Conservation (phyloP, 2,329 filamentous ascomycete genomes). For the Lachnellula willkommii region DNA sequence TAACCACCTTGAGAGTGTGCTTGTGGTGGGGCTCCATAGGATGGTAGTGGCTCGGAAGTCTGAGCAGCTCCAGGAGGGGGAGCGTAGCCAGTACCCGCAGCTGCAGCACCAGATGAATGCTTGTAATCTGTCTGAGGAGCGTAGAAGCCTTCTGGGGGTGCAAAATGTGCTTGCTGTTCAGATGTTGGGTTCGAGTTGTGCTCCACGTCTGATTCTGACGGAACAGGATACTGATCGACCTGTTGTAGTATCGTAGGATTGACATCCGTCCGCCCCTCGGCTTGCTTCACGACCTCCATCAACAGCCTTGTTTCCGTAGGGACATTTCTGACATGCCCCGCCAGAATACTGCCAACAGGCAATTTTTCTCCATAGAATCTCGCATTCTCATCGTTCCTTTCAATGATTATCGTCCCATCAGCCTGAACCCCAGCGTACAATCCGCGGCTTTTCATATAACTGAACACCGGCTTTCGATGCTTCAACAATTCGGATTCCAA, state of each 20-base stretch:
- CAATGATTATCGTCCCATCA: conserved; percentile 78
- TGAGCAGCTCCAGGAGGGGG: too few species aligned
- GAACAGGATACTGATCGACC: conserved; percentile 8
- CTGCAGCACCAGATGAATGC: neutral
- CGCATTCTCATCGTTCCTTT: conserved; percentile 78
- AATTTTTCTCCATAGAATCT: conserved; percentile 69
- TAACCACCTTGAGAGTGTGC: too few species aligned
- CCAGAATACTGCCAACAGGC: conserved; percentile 53
- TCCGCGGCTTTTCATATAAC: conserved; percentile 81
- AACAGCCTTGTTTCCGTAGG: conserved; percentile 34
- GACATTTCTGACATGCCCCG: conserved; percentile 15
- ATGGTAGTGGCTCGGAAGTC: too few species aligned
- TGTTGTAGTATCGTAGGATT: conserved; percentile 36
- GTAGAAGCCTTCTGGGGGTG: conserved; percentile 10
- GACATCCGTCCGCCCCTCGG: conserved; percentile 75
- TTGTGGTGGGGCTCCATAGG: too few species aligned
- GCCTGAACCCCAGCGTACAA: conserved; percentile 81
- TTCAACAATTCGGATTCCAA: conserved; percentile 36
- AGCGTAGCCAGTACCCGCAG: too few species aligned
- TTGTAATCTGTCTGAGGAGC: conserved; percentile 2
- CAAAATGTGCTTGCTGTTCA: conserved; percentile 8
- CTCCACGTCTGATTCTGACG: conserved; percentile 8
- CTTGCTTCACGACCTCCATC: conserved; percentile 72
- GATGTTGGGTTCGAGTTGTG: conserved; percentile 4
- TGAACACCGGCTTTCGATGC: conserved; percentile 65